Percentiles rank a stretch among this genome's conserved stretches.
phyloP scores from a whole-genome alignment of 1,139 yeast genomes.

The Yarrowia galli region DNA sequence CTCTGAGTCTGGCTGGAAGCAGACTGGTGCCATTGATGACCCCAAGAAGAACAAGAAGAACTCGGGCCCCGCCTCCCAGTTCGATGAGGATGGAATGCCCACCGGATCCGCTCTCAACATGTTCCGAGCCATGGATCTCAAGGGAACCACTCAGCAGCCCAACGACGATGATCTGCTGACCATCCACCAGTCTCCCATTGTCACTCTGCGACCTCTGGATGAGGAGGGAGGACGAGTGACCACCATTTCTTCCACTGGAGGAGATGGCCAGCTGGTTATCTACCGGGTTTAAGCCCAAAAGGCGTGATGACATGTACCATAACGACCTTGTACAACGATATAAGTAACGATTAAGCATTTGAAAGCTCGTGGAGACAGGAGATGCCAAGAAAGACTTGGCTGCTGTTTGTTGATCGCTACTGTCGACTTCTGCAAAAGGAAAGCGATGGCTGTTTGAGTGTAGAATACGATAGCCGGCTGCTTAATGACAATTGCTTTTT shows the following conservation, averaged over 20 bases:
- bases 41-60: conserved; percentile 57
- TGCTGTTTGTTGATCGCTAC: no score
- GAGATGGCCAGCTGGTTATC: conserved; percentile 90
- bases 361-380: no score
- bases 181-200: conserved; percentile 90
- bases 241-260: conserved; percentile 74
- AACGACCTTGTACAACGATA: neutral
- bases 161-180: conserved; percentile 67
- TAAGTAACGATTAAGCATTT: conserved; percentile 4
- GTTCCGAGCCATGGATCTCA: conserved; percentile 95
- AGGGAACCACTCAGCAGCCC: conserved; percentile 71
- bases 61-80: conserved; percentile 62
- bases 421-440: no score
- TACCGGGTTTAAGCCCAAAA: conserved; percentile 47
- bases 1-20: conserved; percentile 70
- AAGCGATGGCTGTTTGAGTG: no score
- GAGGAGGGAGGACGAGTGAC: conserved; percentile 55
- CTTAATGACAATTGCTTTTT: no score
- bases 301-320: neutral
- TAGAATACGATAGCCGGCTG: no score
- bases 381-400: no score
- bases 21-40: conserved; percentile 70
- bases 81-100: conserved; percentile 46
- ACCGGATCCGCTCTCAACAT: conserved; percentile 88
- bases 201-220: conserved; percentile 62